Percentiles rank a stretch among this genome's conserved stretches.
Conservation (phyloP, 2,329 filamentous ascomycete genomes). For the Samsoniella hepiali region DNA sequence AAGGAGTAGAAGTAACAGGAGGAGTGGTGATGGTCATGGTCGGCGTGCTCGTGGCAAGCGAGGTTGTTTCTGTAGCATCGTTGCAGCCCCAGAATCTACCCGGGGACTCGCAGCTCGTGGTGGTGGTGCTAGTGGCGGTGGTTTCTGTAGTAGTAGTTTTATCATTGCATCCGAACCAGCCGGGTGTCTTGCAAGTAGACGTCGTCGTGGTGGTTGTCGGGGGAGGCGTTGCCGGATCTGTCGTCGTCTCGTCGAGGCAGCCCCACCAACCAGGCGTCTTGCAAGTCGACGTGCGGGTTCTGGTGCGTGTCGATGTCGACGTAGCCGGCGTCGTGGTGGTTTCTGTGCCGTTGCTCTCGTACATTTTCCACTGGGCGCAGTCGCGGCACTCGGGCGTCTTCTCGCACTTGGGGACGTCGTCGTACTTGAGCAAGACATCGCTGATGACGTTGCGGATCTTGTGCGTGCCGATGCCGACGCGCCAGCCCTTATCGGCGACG, state of each 20-base stretch:
- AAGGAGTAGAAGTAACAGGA: conserved; percentile 49
- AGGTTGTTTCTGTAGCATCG: conserved; percentile 36
- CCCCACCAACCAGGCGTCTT: conserved; percentile 93
- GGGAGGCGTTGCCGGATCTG: conserved; percentile 31
- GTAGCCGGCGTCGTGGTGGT: conserved; percentile 54
- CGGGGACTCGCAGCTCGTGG: conserved; percentile 37
- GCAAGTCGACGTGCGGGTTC: conserved; percentile 83
- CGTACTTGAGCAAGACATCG: conserved; percentile 82
- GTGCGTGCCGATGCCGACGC: conserved; percentile 86
- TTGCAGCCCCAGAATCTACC: conserved; percentile 57
- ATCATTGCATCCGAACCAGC: conserved; percentile 65
- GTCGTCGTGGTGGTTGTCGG: conserved; percentile 46
- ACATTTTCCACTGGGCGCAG: conserved; percentile 92
- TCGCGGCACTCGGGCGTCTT: conserved; percentile 79
- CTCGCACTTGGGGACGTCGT: conserved; percentile 72
- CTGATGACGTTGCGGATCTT: conserved; percentile 85
- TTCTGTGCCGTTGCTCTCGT: conserved; percentile 85
- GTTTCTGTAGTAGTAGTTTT: conserved; percentile 33
- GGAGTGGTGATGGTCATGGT: conserved; percentile 35
- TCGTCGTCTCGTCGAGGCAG: conserved; percentile 66
- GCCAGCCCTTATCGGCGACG: conserved; percentile 86
- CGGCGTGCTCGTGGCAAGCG: conserved; percentile 24
- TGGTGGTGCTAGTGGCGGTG: conserved; percentile 30
- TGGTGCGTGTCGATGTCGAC: conserved; percentile 48
- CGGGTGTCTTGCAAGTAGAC: conserved; percentile 59